Conservation (phyloP, 2,329 filamentous ascomycete species). For the Xylaria polymorpha region DNA sequence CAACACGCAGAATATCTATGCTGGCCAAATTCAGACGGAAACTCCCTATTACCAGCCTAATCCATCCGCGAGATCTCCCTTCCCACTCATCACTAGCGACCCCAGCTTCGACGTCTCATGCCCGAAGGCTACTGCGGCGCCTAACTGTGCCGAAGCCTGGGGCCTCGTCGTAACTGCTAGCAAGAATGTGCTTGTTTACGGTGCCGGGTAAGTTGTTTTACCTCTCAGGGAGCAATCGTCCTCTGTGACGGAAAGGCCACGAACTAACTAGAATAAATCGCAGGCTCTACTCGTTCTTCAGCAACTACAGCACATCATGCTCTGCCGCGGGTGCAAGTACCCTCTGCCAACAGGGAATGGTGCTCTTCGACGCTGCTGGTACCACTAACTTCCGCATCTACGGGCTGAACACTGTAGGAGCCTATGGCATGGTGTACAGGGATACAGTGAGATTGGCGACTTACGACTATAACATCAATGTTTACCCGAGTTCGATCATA, state of each 20-base stretch:
- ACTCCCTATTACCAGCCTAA: slow-evolving; percentile 78
- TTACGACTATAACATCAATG: slow-evolving; percentile 43
- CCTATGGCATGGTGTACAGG: slow-evolving; percentile 44
- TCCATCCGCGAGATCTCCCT: slow-evolving; percentile 69
- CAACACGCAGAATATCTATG: slow-evolving; percentile 70
- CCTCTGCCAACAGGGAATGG: slow-evolving; percentile 60
- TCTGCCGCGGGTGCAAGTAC: slow-evolving; percentile 55
- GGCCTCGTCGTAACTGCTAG: slow-evolving; percentile 71
- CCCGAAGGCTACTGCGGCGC: slow-evolving; percentile 43
- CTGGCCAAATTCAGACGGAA: slow-evolving; percentile 76
- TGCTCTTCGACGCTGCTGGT: slow-evolving; percentile 43
- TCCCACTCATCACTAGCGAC: slow-evolving; percentile 59
- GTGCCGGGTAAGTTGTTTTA: slow-evolving; percentile 62
- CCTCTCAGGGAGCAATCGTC: not conserved
- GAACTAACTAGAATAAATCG: not conserved
- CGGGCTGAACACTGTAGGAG: slow-evolving; percentile 44
- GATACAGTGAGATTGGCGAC: slow-evolving; percentile 44
- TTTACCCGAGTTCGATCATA: slow-evolving; percentile 45
- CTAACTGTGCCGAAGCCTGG: slow-evolving; percentile 70
- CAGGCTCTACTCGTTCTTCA: slow-evolving; percentile 73
- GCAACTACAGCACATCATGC: slow-evolving; percentile 68
- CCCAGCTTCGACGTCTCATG: slow-evolving; percentile 65
- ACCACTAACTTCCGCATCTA: slow-evolving; percentile 45
- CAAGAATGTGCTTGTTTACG: slow-evolving; percentile 68
- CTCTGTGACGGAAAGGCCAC: too few relatives aligned